phyloP scores from a whole-genome alignment of 768 basidiomycete species.

The Termitomyces sp. region DNA sequence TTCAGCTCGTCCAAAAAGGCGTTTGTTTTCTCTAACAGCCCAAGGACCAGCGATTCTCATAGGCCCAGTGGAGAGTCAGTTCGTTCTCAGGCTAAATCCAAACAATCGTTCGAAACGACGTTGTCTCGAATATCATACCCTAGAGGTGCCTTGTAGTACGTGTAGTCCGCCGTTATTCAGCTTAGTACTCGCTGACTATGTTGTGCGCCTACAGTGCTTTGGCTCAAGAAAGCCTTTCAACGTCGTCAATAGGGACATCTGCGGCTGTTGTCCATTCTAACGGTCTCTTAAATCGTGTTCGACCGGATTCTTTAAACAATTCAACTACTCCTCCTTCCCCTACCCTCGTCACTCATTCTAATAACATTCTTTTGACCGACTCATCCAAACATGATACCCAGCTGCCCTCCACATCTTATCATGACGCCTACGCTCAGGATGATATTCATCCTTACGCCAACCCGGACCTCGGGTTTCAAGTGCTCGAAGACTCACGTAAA shows the following conservation, averaged over 20 bases:
- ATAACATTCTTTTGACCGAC: slow-evolving; percentile 15
- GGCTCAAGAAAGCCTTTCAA: slow-evolving; percentile 56
- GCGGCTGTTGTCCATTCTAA: slow-evolving; percentile 31
- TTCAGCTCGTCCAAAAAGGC: slow-evolving; percentile 29
- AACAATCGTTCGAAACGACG: slow-evolving; percentile 55
- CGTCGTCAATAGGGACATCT: slow-evolving; percentile 40
- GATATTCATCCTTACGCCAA: slow-evolving; percentile 75
- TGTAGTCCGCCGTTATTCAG: slow-evolving; percentile 13
- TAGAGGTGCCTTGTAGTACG: slow-evolving; percentile 57
- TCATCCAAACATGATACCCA: slow-evolving; percentile 4
- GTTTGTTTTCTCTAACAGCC: slow-evolving; percentile 43
- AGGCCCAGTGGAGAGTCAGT: slow-evolving; percentile 65
- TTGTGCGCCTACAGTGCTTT: slow-evolving; percentile 35
- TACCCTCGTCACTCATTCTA: slow-evolving; percentile 21
- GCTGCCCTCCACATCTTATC: slow-evolving; percentile 8
- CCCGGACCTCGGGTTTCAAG: slow-evolving; percentile 52
- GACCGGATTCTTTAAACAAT: slow-evolving; percentile 25
- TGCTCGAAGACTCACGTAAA: slow-evolving; percentile 27
- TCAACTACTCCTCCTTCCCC: slow-evolving; percentile 20
- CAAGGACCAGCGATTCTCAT: slow-evolving; percentile 30
- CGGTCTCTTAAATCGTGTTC: slow-evolving; percentile 35
- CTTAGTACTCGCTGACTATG: slow-evolving; percentile 2
- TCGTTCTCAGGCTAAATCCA: slow-evolving; percentile 43
- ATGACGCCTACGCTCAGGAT: slow-evolving; percentile 27
- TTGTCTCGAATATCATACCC: slow-evolving; percentile 45